A percentile compares a stretch with the other conserved stretches of the same genome.
Conservation (phyloP, 2,329 filamentous ascomycete species). For the Macrophomina tecta region DNA sequence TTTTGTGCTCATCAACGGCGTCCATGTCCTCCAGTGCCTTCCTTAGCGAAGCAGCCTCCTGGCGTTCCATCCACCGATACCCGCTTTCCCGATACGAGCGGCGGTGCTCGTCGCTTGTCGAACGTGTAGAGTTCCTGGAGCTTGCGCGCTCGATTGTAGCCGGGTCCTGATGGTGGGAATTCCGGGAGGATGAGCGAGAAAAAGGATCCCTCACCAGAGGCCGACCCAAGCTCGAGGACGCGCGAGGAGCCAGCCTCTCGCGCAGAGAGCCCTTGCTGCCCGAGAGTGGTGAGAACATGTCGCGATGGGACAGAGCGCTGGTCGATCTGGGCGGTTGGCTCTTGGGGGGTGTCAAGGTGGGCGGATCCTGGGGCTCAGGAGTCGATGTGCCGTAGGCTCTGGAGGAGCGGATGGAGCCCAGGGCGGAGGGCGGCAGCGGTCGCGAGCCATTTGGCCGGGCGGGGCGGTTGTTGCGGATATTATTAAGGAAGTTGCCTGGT, state of each 20-base stretch:
- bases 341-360: constrained; percentile 33
- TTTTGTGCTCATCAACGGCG: constrained; percentile 65
- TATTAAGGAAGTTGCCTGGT: constrained; percentile 72
- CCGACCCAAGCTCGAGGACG: constrained; percentile 26
- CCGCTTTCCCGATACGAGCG: constrained; percentile 75
- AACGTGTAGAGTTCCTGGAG: constrained; percentile 33
- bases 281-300: constrained; percentile 39
- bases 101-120: constrained; percentile 61
- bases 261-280: constrained; percentile 42
- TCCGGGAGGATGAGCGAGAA: constrained; percentile 47
- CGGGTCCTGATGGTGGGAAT: constrained; percentile 41
- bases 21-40: constrained; percentile 78
- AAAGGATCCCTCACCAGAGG: constrained; percentile 46
- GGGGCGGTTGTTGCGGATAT: constrained; percentile 71
- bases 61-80: constrained; percentile 79
- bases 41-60: constrained; percentile 73
- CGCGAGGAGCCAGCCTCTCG: constrained; percentile 36
- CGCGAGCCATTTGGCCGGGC: constrained; percentile 74
- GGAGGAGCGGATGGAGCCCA: constrained; percentile 35
- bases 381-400: constrained; percentile 34
- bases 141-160: constrained; percentile 57
- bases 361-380: constrained; percentile 33
- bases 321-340: constrained; percentile 11
- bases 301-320: constrained; percentile 28
- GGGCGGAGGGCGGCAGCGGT: constrained; percentile 62